These are phyloP conservation scores for Musa itinerans DNA, from an alignment of 176 grass and related monocot genomes.

Conservation along the genomic window DNA sequence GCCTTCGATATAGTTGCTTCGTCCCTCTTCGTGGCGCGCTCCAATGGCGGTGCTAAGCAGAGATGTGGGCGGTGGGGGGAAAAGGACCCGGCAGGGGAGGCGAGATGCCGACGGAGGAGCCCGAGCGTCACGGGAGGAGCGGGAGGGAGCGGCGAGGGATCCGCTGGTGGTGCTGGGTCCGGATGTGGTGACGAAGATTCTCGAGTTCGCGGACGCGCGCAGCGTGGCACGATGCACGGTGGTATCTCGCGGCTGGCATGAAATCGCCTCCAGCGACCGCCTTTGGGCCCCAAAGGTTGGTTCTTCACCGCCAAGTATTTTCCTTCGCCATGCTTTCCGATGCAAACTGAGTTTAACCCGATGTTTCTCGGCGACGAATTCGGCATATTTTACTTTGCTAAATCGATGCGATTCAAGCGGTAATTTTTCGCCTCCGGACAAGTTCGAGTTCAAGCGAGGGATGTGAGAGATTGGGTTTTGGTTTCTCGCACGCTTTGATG, in stretches of 20 bases:
- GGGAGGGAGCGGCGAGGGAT: constrained; percentile 13
- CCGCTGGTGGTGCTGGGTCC: constrained; percentile 43
- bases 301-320: background rate
- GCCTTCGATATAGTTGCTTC: no score
- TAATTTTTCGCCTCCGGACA: no score
- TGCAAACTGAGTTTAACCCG: background rate
- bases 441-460: background rate
- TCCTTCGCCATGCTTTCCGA: background rate
- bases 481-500: background rate
- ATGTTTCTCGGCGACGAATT: background rate
- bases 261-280: constrained; percentile 40
- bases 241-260: constrained; percentile 46
- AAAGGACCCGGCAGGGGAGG: background rate
- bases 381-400: background rate
- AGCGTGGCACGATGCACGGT: constrained; percentile 67
- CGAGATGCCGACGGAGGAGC: background rate
- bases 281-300: constrained; percentile 63
- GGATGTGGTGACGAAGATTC: constrained; percentile 44
- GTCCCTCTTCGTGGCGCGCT: no score
- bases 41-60: background rate
- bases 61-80: constrained; percentile 5
- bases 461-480: background rate
- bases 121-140: no score
- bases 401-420: no score
- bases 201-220: constrained; percentile 50